phyloP scores from a whole-genome alignment of 345 rosid species.

The Chamaenerion angustifolium region DNA sequence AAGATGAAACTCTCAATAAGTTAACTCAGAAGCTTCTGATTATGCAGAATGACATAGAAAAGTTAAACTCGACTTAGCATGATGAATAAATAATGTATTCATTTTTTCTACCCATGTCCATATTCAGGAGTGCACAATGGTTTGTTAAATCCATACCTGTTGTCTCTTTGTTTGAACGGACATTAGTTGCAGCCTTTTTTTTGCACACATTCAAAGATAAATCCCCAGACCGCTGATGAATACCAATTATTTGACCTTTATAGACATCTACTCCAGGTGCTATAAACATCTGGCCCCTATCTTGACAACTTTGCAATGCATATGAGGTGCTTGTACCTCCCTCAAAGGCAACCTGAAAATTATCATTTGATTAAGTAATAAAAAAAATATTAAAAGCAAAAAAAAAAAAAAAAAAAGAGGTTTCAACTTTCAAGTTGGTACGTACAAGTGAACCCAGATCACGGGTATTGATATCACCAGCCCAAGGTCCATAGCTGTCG shows the following conservation, averaged over 20 bases:
- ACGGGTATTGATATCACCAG: conserved; percentile 74
- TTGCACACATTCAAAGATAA: conserved; percentile 78
- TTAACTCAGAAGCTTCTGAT: neutral
- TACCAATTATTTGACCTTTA: conserved; percentile 87
- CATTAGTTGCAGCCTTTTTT: conserved; percentile 90
- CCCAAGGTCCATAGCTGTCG: conserved; percentile 88
- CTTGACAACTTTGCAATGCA: conserved; percentile 76
- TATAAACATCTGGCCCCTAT: conserved; percentile 89
- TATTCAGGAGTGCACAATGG: neutral
- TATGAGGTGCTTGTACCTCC: conserved; percentile 77
- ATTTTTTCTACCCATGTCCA: too few relatives aligned
- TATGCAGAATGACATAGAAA: too few relatives aligned
- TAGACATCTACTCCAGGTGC: conserved; percentile 73
- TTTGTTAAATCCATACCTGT: conserved; percentile 27
- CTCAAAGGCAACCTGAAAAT: conserved; percentile 77
- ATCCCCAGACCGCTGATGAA: conserved; percentile 90
- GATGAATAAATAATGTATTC: too few relatives aligned
- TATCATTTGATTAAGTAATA: neutral
- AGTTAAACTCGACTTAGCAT: too few relatives aligned
- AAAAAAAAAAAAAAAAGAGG: neutral
- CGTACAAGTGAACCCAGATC: conserved; percentile 91
- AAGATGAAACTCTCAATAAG: neutral
- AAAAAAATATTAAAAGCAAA: neutral
- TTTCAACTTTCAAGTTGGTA: neutral
- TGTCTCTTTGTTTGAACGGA: conserved; percentile 83